Evolutionary conservation across 2,329 filamentous ascomycete genomes (phyloP).

Genomic region (Beauveria medogensis): DNA sequence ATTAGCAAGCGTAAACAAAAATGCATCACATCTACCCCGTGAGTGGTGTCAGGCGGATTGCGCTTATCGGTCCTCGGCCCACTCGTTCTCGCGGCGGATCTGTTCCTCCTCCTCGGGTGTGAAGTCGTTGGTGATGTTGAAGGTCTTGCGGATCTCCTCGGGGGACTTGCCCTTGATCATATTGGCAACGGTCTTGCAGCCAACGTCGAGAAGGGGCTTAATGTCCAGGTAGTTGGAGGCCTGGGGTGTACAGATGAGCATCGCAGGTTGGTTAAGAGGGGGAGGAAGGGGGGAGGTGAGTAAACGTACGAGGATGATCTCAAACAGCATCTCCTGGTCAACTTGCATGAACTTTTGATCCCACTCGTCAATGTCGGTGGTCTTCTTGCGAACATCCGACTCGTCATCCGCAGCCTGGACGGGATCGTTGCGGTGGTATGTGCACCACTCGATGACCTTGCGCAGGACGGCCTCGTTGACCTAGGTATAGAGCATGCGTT

Average conservation of each 20-base stretch:
- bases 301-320: conserved; percentile 82
- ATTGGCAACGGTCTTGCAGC: conserved; percentile 98
- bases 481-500: conserved; percentile 29
- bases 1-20: background rate
- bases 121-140: conserved; percentile 99
- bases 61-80: conserved; percentile 71
- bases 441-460: conserved; percentile 98
- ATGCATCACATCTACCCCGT: background rate
- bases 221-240: conserved; percentile 98
- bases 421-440: conserved; percentile 87
- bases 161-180: conserved; percentile 99
- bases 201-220: conserved; percentile 93
- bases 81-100: conserved; percentile 86
- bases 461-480: conserved; percentile 89
- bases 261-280: background rate
- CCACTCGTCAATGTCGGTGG: conserved; percentile 98
- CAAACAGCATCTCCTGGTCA: conserved; percentile 98
- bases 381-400: conserved; percentile 92
- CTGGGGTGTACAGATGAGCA: conserved; percentile 33
- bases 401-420: conserved; percentile 78
- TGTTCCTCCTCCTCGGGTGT: conserved; percentile 98
- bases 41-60: background rate
- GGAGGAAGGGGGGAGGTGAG: background rate
- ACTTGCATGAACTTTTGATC: conserved; percentile 99
- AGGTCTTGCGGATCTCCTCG: conserved; percentile 98